Percentiles rank a stretch among this genome's conserved stretches.
These are phyloP conservation scores for Paramecium sonneborni DNA, from an alignment of 73 alveolate genomes.

Conservation along the genomic window DNA sequence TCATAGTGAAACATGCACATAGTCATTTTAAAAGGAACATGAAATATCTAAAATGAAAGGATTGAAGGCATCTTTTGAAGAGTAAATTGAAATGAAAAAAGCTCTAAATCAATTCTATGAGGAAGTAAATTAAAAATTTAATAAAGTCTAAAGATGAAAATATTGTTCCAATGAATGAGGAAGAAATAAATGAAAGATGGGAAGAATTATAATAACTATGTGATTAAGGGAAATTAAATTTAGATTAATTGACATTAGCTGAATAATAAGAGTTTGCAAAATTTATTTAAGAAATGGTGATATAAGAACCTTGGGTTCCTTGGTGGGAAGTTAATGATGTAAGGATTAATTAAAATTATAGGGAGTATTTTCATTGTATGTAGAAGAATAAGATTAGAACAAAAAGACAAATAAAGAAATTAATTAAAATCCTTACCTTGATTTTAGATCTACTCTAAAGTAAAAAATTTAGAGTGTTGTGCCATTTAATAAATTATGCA, in stretches of 20 bases:
- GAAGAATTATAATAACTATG: background rate
- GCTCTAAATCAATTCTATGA: background rate
- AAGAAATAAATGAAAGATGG: background rate
- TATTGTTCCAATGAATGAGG: conserved; percentile 41
- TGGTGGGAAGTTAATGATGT: conserved; percentile 56
- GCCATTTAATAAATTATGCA: conserved; percentile 11
- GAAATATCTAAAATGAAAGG: background rate
- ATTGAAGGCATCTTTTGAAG: conserved; percentile 19
- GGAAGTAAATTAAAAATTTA: background rate
- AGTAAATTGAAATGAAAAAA: background rate
- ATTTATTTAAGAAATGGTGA: background rate
- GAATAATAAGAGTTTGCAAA: conserved; percentile 22
- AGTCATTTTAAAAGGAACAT: background rate
- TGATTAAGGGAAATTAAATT: background rate
- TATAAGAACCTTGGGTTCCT: conserved; percentile 27
- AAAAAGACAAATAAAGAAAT: background rate
- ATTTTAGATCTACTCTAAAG: background rate
- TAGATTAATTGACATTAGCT: background rate
- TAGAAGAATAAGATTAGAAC: background rate
- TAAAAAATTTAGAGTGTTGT: background rate
- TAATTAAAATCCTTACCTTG: background rate
- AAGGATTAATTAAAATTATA: background rate
- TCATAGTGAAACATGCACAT: background rate
- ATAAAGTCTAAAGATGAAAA: background rate
- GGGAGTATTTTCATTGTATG: conserved; percentile 11